Percentiles rank a stretch among this genome's conserved stretches.
These are phyloP conservation scores for Leishmania martiniquensis DNA, from an alignment of 208 protist species.

Conservation along the genomic window DNA sequence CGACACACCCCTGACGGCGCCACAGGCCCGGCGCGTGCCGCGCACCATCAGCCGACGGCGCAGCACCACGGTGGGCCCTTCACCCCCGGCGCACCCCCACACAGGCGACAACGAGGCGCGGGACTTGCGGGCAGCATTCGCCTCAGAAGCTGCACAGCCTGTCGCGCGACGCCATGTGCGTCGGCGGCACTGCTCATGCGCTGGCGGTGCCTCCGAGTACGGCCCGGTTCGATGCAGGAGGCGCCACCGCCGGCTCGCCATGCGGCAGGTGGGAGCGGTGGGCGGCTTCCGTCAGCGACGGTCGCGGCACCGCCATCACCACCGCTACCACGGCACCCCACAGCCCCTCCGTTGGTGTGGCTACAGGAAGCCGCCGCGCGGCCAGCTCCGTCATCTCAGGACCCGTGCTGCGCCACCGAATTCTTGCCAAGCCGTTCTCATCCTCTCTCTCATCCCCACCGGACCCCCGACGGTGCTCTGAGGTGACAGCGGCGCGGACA, in stretches of 20 bases:
- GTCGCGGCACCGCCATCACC: not conserved
- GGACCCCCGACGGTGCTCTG: not conserved
- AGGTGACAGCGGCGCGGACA: not conserved
- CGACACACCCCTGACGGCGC: conserved; percentile 1
- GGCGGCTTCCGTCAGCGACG: conserved; percentile 9
- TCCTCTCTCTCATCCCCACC: not conserved
- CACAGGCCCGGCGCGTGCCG: not conserved
- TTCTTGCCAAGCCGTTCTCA: not conserved
- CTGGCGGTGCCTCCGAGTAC: not conserved
- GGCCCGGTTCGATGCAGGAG: not conserved
- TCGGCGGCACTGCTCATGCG: not conserved
- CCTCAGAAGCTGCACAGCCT: not conserved
- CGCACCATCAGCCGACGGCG: not conserved
- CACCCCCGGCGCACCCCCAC: not conserved
- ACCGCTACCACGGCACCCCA: not conserved
- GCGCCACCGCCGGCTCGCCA: not conserved
- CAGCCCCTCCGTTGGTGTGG: not conserved
- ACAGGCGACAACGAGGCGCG: not conserved
- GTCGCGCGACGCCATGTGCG: not conserved
- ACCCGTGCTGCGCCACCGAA: not conserved
- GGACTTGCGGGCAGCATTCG: not conserved
- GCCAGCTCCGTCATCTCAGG: not conserved
- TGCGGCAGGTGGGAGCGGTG: conserved; percentile 22
- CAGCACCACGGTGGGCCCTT: not conserved
- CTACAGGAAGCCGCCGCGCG: not conserved